These are phyloP conservation scores for Aspergillus tubingensis DNA, from an alignment of 2,329 filamentous ascomycete genomes.

Conservation along the genomic window DNA sequence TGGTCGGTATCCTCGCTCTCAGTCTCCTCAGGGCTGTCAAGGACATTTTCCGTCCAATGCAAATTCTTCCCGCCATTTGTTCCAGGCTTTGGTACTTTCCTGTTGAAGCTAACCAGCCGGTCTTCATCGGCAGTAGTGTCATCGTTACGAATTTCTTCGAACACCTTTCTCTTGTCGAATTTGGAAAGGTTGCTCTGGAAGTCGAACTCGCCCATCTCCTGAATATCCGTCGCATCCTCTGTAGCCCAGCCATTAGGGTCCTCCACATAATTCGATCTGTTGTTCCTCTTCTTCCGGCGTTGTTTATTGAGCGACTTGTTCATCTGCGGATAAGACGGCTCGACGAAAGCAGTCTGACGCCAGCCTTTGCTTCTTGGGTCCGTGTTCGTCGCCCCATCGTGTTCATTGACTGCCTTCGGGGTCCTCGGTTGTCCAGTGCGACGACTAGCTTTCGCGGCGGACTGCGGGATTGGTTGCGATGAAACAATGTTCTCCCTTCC, in stretches of 20 bases:
- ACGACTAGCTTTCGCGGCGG: slow-evolving; percentile 45
- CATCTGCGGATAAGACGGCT: slow-evolving; percentile 53
- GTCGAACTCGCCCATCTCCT: slow-evolving; percentile 92
- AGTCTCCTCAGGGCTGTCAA: slow-evolving; percentile 71
- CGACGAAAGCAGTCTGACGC: slow-evolving; percentile 67
- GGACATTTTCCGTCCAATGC: slow-evolving; percentile 87
- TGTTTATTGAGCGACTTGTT: slow-evolving; percentile 35
- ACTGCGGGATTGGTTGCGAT: slow-evolving; percentile 28
- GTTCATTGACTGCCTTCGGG: slow-evolving; percentile 35
- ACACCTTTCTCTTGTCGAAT: slow-evolving; percentile 90
- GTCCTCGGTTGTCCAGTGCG: slow-evolving; percentile 49
- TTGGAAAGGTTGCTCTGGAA: slow-evolving; percentile 87
- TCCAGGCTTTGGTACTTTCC: slow-evolving; percentile 61
- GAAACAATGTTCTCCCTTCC: slow-evolving; percentile 21
- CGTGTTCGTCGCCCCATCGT: slow-evolving; percentile 34
- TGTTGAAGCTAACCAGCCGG: slow-evolving; percentile 87
- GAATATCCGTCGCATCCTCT: slow-evolving; percentile 91
- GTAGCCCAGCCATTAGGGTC: slow-evolving; percentile 87
- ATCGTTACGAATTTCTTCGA: slow-evolving; percentile 86
- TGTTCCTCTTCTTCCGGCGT: slow-evolving; percentile 50
- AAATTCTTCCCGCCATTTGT: slow-evolving; percentile 84
- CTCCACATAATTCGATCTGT: slow-evolving; percentile 49
- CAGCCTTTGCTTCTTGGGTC: slow-evolving; percentile 62
- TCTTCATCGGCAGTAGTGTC: slow-evolving; percentile 87
- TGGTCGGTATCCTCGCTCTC: slow-evolving; percentile 66